Percentiles rank a stretch among this genome's conserved stretches.
Conservation (phyloP, 306 rosid genomes). For the Quercus variabilis region DNA sequence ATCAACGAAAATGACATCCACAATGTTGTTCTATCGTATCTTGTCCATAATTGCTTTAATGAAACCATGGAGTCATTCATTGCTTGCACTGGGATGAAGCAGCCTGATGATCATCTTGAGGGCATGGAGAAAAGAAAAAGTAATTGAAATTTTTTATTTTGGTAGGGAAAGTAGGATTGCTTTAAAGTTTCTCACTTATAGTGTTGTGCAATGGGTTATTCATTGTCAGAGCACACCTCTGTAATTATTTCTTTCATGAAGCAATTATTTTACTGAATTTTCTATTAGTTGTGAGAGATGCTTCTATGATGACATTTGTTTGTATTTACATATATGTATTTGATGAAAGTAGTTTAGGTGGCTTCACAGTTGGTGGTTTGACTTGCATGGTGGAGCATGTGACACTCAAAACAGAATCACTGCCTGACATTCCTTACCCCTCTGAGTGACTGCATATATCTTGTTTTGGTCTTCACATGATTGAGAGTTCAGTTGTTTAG, state of each 20-base stretch:
- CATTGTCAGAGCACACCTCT: neutral
- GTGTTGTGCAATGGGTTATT: neutral
- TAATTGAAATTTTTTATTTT: slow-evolving; percentile 28
- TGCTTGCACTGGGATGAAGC: slow-evolving; percentile 66
- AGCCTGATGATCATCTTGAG: slow-evolving; percentile 50
- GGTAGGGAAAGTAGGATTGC: neutral
- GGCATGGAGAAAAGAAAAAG: slow-evolving; percentile 87
- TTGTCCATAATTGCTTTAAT: slow-evolving; percentile 79
- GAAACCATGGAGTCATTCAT: slow-evolving; percentile 78
- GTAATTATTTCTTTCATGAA: neutral
- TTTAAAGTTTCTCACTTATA: neutral
- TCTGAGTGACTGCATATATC: neutral
- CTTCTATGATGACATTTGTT: neutral
- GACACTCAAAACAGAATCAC: neutral
- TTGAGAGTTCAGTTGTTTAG: neutral
- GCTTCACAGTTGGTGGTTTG: neutral
- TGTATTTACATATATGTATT: neutral
- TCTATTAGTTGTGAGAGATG: neutral
- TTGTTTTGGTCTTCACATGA: neutral
- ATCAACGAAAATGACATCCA: slow-evolving; percentile 62
- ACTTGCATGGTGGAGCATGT: neutral
- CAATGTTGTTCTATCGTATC: slow-evolving; percentile 71
- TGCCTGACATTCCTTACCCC: neutral
- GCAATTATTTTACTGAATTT: neutral
- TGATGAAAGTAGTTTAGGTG: neutral